A percentile compares a stretch with the other conserved stretches of the same genome.
These are phyloP conservation scores for Ustilago shanxiensis DNA, from an alignment of 1,284 basidiomycete species.

Conservation along the genomic window DNA sequence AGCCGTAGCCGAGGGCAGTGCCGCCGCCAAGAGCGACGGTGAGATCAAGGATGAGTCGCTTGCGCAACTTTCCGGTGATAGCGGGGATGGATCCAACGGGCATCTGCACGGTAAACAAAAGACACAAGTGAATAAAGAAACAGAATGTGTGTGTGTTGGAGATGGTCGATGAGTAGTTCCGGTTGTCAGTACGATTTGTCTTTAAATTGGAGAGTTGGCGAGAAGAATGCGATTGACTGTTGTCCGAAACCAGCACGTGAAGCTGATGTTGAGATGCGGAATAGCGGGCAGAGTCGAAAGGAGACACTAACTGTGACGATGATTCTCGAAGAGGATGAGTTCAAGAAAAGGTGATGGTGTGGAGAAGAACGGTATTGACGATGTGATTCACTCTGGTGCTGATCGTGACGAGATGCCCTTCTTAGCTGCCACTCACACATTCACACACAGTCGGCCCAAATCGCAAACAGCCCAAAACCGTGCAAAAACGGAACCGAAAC, in stretches of 20 bases:
- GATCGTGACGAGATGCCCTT: constrained; percentile 19
- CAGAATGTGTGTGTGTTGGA: background rate
- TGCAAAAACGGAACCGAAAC: constrained; percentile 15
- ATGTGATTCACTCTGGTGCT: background rate
- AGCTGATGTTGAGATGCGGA: background rate
- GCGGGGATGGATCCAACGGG: constrained; percentile 61
- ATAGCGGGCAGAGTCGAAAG: background rate
- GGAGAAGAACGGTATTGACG: constrained; percentile 3
- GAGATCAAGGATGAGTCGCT: constrained; percentile 67
- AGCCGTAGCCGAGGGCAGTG: constrained; percentile 63
- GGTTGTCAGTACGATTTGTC: constrained; percentile 20
- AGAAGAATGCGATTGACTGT: background rate
- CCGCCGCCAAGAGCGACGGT: constrained; percentile 65
- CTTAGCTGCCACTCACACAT: too few relatives aligned
- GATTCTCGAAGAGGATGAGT: constrained; percentile 15
- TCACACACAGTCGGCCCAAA: constrained; percentile 9
- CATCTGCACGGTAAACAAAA: constrained; percentile 32
- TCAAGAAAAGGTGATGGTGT: constrained; percentile 28
- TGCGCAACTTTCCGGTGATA: constrained; percentile 68
- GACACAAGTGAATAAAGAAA: too few relatives aligned
- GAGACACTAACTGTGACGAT: constrained; percentile 32
- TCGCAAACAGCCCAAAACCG: background rate
- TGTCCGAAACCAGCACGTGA: background rate
- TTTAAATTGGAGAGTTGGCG: too few relatives aligned
- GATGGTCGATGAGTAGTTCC: background rate